Percentiles rank a stretch among this genome's conserved stretches.
phyloP scores from a whole-genome alignment of 2,329 filamentous ascomycete genomes.

The Diaporthe capsici region DNA sequence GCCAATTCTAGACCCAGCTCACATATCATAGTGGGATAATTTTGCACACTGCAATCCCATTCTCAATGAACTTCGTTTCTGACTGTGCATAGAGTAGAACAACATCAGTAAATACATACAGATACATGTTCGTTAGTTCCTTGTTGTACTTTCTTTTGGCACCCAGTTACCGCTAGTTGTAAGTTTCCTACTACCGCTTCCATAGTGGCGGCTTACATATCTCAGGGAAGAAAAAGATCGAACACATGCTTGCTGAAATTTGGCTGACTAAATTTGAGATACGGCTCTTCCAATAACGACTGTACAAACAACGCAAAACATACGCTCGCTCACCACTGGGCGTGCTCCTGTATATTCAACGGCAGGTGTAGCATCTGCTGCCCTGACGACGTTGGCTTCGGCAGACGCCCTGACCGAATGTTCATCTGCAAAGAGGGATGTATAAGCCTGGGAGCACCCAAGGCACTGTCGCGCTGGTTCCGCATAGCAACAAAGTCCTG shows the following conservation, averaged over 20 bases:
- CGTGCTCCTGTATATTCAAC: slow-evolving; percentile 22
- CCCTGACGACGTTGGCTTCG: slow-evolving; percentile 49
- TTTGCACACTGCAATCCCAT: no score
- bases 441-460: slow-evolving; percentile 62
- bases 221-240: neutral
- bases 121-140: no score
- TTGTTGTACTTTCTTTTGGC: no score
- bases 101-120: no score
- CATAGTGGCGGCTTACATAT: no score
- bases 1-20: no score
- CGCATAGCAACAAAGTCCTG: slow-evolving; percentile 62
- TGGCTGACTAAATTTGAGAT: neutral
- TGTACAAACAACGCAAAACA: neutral
- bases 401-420: slow-evolving; percentile 63
- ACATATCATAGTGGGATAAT: no score
- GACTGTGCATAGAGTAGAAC: no score
- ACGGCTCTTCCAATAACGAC: neutral
- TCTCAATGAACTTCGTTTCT: no score
- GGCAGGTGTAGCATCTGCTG: slow-evolving; percentile 52
- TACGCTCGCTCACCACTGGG: neutral
- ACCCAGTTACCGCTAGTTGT: no score
- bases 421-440: slow-evolving; percentile 68
- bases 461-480: slow-evolving; percentile 56
- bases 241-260: neutral
- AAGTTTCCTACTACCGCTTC: no score